Conservation (phyloP, 176 grass and related monocot genomes). For the Paspalum notatum region DNA sequence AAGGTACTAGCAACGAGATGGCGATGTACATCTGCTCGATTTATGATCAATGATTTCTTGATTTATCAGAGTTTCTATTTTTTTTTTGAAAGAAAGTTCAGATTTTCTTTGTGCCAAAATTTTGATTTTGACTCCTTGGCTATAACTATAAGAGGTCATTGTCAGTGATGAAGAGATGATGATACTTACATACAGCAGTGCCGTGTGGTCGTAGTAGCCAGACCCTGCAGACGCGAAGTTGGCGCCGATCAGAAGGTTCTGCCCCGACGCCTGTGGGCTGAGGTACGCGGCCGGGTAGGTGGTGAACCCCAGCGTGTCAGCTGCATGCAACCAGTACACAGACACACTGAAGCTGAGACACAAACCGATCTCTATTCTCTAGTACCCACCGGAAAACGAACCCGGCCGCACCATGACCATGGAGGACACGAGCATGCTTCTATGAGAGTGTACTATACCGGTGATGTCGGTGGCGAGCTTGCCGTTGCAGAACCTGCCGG, state of each 20-base stretch:
- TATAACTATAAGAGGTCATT: too few relatives aligned
- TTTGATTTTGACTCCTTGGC: too few relatives aligned
- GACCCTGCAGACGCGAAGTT: constrained; percentile 97
- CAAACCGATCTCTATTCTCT: too few relatives aligned
- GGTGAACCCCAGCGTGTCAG: constrained; percentile 76
- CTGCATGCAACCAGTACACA: constrained; percentile 42
- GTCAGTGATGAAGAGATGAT: neutral
- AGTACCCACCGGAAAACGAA: neutral
- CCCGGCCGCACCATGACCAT: too few relatives aligned
- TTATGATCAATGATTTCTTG: neutral
- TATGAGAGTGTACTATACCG: constrained; percentile 47
- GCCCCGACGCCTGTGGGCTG: constrained; percentile 79
- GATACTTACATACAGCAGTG: constrained; percentile 75
- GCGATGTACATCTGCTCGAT: neutral
- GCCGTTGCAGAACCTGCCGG: constrained; percentile 97
- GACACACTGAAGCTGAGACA: neutral
- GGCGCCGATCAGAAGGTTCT: constrained; percentile 86
- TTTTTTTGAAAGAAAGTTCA: too few relatives aligned
- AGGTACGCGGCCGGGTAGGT: constrained; percentile 78
- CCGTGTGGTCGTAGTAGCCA: constrained; percentile 82
- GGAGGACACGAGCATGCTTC: neutral
- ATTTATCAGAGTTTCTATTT: constrained; percentile 11
- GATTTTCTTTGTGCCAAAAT: neutral
- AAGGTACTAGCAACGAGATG: neutral
- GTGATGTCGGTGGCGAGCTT: constrained; percentile 92